These are phyloP conservation scores for Stellera chamaejasme DNA, from an alignment of 345 rosid genomes.

Conservation along the genomic window DNA sequence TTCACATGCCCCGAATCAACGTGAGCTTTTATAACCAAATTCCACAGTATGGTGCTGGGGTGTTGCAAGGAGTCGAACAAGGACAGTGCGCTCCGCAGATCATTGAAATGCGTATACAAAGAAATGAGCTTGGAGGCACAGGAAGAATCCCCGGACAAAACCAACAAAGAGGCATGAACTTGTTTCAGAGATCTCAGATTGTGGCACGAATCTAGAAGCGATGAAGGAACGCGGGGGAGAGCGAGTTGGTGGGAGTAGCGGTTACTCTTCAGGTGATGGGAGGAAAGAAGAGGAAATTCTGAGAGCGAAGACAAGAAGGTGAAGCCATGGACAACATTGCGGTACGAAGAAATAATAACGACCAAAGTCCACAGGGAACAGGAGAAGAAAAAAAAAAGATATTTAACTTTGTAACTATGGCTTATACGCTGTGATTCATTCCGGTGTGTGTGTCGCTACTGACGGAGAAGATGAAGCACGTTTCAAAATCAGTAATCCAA, in stretches of 20 bases:
- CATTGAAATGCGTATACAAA: constrained; percentile 10
- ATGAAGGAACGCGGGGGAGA: neutral
- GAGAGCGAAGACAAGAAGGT: neutral
- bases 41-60: constrained; percentile 19
- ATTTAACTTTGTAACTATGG: too few relatives aligned
- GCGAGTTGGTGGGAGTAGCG: neutral
- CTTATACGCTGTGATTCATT: too few relatives aligned
- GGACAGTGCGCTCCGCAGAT: constrained; percentile 11
- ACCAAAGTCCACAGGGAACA: neutral
- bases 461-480: too few relatives aligned
- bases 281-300: constrained; percentile 5
- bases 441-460: too few relatives aligned
- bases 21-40: constrained; percentile 18
- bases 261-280: constrained; percentile 16
- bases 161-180: constrained; percentile 11
- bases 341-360: neutral
- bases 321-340: constrained; percentile 1
- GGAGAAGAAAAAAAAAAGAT: too few relatives aligned
- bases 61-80: constrained; percentile 7
- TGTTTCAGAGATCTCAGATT: constrained; percentile 10
- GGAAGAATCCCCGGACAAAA: constrained; percentile 1
- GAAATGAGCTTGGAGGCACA: constrained; percentile 15
- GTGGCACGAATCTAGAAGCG: constrained; percentile 14
- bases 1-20: constrained; percentile 9
- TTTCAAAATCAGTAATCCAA: too few relatives aligned